Evolutionary conservation across 345 rosid species (phyloP), one percentile per base, ranked within the genome.

Genomic region (Populus tremula): DNA sequence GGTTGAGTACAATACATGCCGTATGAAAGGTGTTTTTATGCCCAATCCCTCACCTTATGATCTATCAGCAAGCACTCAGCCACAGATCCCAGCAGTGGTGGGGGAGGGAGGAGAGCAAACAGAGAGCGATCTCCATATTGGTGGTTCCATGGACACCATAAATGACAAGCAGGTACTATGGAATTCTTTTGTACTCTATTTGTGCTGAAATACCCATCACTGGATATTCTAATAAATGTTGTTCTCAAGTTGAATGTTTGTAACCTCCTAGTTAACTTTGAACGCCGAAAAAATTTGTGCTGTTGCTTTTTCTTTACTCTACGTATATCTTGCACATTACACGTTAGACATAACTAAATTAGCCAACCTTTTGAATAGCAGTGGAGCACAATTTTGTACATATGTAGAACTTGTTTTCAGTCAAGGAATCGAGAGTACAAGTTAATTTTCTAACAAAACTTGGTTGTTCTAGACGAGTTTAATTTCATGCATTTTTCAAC

Each of bases 1-100:
- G 49, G 83, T 84, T 69, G 99, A 94, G 75, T 86, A 90, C 86
- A 89, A 86, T 85, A 74, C 96, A 72, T 81, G 89, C 80, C 90
- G 80, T 67, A 82, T 87, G 90, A 94, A 92, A 88, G 91, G 97
- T 83, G 90, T 91, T 84, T 92, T 89, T 79, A 67, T 85, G 80
- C 97, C 97, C 36, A 82, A 78, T 70, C 78, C 93, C 53, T 86
- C 93, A 54, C 88, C 91, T 62, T 92, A 87, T 84, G 96, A 91
- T 86, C 68, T 86, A 56, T 82, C 89, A 70, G 74, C 85, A 68
- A 79, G 76, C 77, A 81, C 75, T 78, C 88, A 50, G 27, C 56
- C 88, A 71, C 96, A 89, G 78, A 85, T 86, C 82, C 78, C 91
- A 70, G 89, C 85, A 53, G 79, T 89, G 80, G 81, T 86, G 74